These are phyloP conservation scores for Haberlea rhodopensis DNA, from an alignment of 257 asterid genomes.

Conservation along the genomic window DNA sequence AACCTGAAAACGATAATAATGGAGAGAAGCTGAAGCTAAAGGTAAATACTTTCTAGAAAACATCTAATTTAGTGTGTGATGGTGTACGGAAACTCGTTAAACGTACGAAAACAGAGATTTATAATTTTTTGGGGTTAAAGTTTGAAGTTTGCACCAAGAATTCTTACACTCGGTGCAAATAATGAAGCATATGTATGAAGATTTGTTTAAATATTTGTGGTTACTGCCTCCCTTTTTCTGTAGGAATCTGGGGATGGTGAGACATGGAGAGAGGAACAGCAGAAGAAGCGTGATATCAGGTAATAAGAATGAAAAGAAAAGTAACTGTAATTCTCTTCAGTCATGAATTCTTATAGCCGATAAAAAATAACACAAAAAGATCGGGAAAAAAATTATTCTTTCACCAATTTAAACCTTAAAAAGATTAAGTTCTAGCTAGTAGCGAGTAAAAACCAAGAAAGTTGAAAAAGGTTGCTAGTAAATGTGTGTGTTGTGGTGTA, in stretches of 20 bases:
- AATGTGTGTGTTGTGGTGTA: neutral
- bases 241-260: constrained; percentile 44
- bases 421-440: neutral
- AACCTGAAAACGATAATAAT: constrained; percentile 7
- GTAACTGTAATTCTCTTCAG: constrained; percentile 21
- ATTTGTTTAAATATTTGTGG: neutral
- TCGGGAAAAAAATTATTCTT: neutral
- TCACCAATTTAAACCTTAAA: neutral
- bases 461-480: neutral
- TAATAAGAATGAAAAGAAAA: constrained; percentile 27
- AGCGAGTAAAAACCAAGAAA: neutral
- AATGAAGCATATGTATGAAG: constrained; percentile 3
- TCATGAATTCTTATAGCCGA: constrained; percentile 23
- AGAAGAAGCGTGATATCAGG: constrained; percentile 41
- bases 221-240: constrained; percentile 1
- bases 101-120: neutral
- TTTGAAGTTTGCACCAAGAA: constrained; percentile 24
- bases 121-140: constrained; percentile 3
- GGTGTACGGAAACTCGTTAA: neutral
- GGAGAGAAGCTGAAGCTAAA: constrained; percentile 27
- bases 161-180: constrained; percentile 21
- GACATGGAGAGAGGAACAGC: constrained; percentile 28
- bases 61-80: constrained; percentile 17
- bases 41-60: constrained; percentile 28
- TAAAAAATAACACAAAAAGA: constrained; percentile 9